These are phyloP conservation scores for Raddia distichophylla DNA, from an alignment of 176 grass and related monocot genomes.

Conservation along the genomic window DNA sequence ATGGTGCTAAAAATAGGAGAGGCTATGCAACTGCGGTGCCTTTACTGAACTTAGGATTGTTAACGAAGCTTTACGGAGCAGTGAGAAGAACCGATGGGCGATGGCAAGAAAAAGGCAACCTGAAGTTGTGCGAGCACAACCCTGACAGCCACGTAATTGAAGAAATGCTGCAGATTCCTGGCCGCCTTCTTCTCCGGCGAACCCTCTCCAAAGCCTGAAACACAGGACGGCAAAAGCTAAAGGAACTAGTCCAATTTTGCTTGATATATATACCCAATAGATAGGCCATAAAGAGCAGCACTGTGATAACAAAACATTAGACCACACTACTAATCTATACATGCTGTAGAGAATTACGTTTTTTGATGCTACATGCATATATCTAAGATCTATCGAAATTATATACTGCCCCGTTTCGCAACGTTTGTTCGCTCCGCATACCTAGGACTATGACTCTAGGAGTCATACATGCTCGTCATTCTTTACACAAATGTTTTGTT, in stretches of 20 bases:
- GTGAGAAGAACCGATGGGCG: not conserved
- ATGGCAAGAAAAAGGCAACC: slow-evolving; percentile 43
- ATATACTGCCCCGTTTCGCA: too few relatives aligned
- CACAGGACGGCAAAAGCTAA: too few relatives aligned
- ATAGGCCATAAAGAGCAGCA: not conserved
- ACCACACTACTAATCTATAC: not conserved
- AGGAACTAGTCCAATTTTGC: not conserved
- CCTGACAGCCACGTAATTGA: slow-evolving; percentile 79
- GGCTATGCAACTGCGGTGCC: not conserved
- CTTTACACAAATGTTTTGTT: too few relatives aligned
- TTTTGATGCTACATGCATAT: too few relatives aligned
- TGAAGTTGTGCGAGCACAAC: slow-evolving; percentile 83
- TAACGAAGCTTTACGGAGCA: not conserved
- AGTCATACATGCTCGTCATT: too few relatives aligned
- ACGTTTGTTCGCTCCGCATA: too few relatives aligned
- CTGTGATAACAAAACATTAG: not conserved
- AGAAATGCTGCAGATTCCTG: slow-evolving; percentile 74
- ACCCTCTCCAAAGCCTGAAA: slow-evolving; percentile 73
- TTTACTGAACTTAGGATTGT: not conserved
- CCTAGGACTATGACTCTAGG: too few relatives aligned
- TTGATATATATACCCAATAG: not conserved
- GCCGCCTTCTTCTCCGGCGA: slow-evolving; percentile 79
- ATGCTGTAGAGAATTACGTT: not conserved
- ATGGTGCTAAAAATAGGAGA: not conserved
- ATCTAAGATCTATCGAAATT: too few relatives aligned